Percentiles rank a stretch among this genome's conserved stretches.
Evolutionary conservation across 805 yeast genomes (phyloP).

Genomic region (Wickerhamiella qilinensis): DNA sequence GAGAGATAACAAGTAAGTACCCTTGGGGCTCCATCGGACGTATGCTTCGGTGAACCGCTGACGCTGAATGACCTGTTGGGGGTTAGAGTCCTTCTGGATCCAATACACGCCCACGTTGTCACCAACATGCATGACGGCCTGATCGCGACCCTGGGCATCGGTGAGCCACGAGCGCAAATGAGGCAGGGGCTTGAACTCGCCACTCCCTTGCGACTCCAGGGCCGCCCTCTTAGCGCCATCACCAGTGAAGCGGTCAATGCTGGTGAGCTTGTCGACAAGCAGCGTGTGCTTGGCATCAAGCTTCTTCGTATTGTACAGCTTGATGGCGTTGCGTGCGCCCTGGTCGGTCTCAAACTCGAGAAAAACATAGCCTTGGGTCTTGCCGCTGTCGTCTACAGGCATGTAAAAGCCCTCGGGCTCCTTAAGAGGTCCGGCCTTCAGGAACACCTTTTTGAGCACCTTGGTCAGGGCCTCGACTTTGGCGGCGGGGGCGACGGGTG

Average conservation of each 20-base stretch:
- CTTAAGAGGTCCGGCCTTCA: conserved; percentile 56
- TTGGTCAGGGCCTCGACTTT: conserved; percentile 72
- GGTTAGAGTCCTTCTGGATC: conserved; percentile 57
- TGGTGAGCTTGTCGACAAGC: conserved; percentile 57
- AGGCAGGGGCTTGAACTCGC: conserved; percentile 51
- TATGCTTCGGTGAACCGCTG: conserved; percentile 75
- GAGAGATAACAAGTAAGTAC: conserved; percentile 70
- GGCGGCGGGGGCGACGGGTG: conserved; percentile 85
- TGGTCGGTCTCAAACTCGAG: conserved; percentile 59
- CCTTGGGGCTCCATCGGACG: conserved; percentile 84
- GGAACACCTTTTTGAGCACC: conserved; percentile 68
- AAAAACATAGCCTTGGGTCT: conserved; percentile 67
- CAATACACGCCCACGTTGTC: conserved; percentile 76
- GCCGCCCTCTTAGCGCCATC: conserved; percentile 46
- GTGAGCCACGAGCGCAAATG: conserved; percentile 83
- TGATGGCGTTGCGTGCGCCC: conserved; percentile 64
- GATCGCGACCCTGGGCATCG: conserved; percentile 82
- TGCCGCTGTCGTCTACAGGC: conserved; percentile 57
- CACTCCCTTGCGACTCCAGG: conserved; percentile 38
- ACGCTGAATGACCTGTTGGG: conserved; percentile 65
- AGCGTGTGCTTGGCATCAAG: conserved; percentile 87
- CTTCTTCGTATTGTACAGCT: conserved; percentile 70
- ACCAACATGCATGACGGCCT: conserved; percentile 61
- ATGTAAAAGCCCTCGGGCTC: conserved; percentile 49
- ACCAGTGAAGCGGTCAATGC: conserved; percentile 11